These are phyloP conservation scores for Pichia exigua DNA, from an alignment of 805 yeast species.

Conservation along the genomic window DNA sequence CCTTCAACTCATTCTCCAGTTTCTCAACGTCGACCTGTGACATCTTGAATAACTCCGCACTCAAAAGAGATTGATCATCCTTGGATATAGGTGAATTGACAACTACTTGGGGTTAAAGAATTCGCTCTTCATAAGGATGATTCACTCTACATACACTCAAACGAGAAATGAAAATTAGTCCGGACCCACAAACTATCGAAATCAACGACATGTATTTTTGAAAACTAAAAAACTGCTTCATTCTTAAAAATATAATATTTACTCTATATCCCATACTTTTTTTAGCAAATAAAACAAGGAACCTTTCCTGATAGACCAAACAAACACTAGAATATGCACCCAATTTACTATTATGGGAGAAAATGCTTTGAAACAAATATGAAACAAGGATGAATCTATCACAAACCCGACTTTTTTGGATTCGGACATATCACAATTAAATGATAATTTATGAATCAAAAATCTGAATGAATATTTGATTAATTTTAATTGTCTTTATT, in stretches of 20 bases:
- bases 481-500: not conserved
- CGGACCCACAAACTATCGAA: no score
- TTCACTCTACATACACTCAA: no score
- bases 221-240: no score
- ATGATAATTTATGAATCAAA: not conserved
- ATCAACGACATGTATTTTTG: no score
- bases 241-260: no score
- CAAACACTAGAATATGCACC: not conserved
- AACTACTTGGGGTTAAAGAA: not conserved
- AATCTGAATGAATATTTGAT: not conserved
- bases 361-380: not conserved
- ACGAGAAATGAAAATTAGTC: no score
- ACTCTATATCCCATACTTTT: not conserved
- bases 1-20: conserved; percentile 19
- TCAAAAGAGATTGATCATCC: not conserved
- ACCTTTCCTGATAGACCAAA: not conserved
- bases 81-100: not conserved
- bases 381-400: not conserved
- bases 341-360: not conserved
- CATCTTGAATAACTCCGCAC: not conserved
- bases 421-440: not conserved
- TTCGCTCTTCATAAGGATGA: no score
- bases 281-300: not conserved
- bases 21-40: conserved; percentile 3
- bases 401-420: not conserved